A percentile compares a stretch with the other conserved stretches of the same genome.
Evolutionary conservation across 176 grass and related monocot species (phyloP).

Genomic region (Elaeis guineensis): DNA sequence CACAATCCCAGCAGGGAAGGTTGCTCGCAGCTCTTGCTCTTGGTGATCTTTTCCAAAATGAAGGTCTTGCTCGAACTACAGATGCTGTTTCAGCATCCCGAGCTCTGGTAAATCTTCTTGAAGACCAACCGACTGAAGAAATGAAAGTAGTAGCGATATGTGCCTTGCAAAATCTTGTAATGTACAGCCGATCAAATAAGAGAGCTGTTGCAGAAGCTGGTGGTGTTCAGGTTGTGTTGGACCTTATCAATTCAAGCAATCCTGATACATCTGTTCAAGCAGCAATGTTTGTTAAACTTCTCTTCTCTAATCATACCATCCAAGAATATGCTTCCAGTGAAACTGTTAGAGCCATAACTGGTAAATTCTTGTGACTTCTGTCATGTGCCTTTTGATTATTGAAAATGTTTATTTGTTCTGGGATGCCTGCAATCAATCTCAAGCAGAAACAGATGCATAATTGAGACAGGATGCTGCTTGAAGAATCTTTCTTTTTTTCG

Average conservation of each 20-base stretch:
- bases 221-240: conserved; percentile 91
- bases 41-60: conserved; percentile 99
- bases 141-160: conserved; percentile 99
- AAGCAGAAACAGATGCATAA: no score
- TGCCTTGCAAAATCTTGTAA: conserved; percentile 96
- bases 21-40: conserved; percentile 96
- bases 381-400: background rate
- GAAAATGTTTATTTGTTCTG: no score
- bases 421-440: no score
- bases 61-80: conserved; percentile 77
- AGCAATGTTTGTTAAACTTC: conserved; percentile 97
- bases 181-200: conserved; percentile 95
- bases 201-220: conserved; percentile 99
- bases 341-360: conserved; percentile 92
- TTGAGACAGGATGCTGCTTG: no score
- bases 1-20: conserved; percentile 95
- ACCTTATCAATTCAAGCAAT: conserved; percentile 99
- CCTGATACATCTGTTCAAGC: conserved; percentile 97
- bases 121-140: conserved; percentile 99
- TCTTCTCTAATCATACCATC: conserved; percentile 97
- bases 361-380: conserved; percentile 31
- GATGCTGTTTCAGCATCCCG: conserved; percentile 96
- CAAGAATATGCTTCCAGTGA: conserved; percentile 99
- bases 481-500: no score
- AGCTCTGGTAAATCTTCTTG: conserved; percentile 95